A percentile compares a stretch with the other conserved stretches of the same genome.
Conservation (phyloP, 2,329 filamentous ascomycete genomes). For the Cladophialophora bantiana region DNA sequence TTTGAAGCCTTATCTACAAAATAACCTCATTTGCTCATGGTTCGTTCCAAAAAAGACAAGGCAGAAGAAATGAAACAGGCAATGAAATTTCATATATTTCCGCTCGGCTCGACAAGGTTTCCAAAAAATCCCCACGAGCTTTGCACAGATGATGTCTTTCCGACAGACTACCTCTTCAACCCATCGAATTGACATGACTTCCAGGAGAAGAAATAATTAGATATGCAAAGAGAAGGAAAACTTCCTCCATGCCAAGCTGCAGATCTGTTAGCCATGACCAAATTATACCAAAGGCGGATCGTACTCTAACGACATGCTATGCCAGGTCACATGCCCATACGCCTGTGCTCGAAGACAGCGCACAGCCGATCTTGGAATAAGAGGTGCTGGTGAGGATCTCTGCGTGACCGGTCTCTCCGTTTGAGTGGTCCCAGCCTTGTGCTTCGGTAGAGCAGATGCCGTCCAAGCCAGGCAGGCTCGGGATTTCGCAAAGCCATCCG, state of each 20-base stretch:
- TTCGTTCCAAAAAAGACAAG: too few relatives aligned
- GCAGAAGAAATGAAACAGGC: too few relatives aligned
- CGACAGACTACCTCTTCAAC: neutral
- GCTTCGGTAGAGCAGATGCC: slow-evolving; percentile 36
- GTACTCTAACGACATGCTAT: neutral
- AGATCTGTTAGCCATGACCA: neutral
- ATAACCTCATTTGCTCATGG: too few relatives aligned
- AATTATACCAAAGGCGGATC: too few relatives aligned
- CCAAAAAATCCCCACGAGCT: neutral
- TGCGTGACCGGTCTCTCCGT: slow-evolving; percentile 38
- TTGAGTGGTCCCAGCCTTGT: slow-evolving; percentile 37
- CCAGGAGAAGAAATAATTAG: neutral
- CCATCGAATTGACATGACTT: slow-evolving; percentile 1
- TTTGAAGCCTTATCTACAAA: too few relatives aligned
- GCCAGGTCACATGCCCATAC: slow-evolving; percentile 37
- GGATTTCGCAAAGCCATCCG: slow-evolving; percentile 41
- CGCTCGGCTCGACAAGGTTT: too few relatives aligned
- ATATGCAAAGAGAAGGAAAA: neutral
- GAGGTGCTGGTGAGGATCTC: slow-evolving; percentile 30
- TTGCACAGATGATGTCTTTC: neutral
- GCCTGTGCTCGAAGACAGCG: slow-evolving; percentile 9
- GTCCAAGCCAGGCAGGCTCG: slow-evolving; percentile 33
- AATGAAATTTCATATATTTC: too few relatives aligned
- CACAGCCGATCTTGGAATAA: slow-evolving; percentile 37
- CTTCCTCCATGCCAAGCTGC: neutral